These are phyloP conservation scores for Spergularia bocconei DNA, from an alignment of 148 eudicot genomes.

Conservation along the genomic window DNA sequence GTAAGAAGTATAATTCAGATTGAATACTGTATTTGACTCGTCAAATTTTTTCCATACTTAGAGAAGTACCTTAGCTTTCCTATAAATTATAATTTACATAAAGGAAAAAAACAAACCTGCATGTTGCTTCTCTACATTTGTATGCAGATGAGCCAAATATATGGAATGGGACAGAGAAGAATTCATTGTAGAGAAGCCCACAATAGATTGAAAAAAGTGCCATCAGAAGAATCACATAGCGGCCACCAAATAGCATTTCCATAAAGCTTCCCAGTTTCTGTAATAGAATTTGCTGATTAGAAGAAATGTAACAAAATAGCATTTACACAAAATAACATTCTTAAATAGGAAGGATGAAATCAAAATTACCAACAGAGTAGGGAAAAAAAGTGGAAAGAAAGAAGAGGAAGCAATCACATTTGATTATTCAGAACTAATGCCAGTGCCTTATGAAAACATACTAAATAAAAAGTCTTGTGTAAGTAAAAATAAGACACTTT, in stretches of 20 bases:
- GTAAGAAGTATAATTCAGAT: neutral
- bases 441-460: neutral
- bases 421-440: neutral
- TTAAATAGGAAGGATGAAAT: neutral
- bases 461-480: neutral
- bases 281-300: constrained; percentile 24
- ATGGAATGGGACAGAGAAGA: constrained; percentile 93
- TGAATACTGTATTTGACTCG: neutral
- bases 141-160: constrained; percentile 94
- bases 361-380: neutral
- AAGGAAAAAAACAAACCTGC: constrained; percentile 52
- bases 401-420: neutral
- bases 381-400: neutral
- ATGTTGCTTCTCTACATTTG: constrained; percentile 79
- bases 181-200: constrained; percentile 94
- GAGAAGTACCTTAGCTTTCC: neutral
- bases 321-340: constrained; percentile 9
- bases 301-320: neutral
- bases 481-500: neutral
- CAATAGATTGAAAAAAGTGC: constrained; percentile 90
- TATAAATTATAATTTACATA: neutral
- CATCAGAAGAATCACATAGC: constrained; percentile 89
- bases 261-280: constrained; percentile 99
- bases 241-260: constrained; percentile 99
- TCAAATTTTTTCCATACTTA: neutral